Conservation (phyloP, 1,284 basidiomycete genomes). For the Cronartium quercuum region DNA sequence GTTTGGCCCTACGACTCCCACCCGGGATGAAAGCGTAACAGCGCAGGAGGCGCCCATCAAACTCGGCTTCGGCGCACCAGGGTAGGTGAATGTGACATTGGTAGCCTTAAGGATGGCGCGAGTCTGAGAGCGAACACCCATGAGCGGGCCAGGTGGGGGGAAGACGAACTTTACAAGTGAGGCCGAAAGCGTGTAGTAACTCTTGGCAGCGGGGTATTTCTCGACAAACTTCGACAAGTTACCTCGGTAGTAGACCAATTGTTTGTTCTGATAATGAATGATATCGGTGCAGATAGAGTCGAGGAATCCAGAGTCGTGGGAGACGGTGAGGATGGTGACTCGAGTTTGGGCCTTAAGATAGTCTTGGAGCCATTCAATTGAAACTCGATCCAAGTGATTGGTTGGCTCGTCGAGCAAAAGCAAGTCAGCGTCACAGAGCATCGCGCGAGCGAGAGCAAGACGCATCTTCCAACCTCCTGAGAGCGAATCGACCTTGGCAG, state of each 20-base stretch:
- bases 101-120: conserved; percentile 91
- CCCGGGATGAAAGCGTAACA: conserved; percentile 67
- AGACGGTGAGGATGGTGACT: conserved; percentile 88
- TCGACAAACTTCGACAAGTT: conserved; percentile 89
- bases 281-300: conserved; percentile 97
- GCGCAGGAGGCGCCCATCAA: conserved; percentile 84
- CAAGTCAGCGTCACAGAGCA: conserved; percentile 92
- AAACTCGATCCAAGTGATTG: conserved; percentile 65
- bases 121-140: conserved; percentile 95
- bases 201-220: conserved; percentile 86
- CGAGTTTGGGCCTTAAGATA: conserved; percentile 74
- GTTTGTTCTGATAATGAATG: conserved; percentile 91
- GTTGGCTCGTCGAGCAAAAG: conserved; percentile 87
- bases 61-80: conserved; percentile 74
- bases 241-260: conserved; percentile 90
- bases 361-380: conserved; percentile 83
- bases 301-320: conserved; percentile 96
- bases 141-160: conserved; percentile 89
- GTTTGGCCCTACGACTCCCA: conserved; percentile 84
- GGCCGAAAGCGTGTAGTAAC: conserved; percentile 93
- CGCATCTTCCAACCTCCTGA: conserved; percentile 99
- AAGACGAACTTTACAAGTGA: conserved; percentile 94
- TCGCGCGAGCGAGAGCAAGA: conserved; percentile 76
- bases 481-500: conserved; percentile 76
- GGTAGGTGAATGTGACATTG: conserved; percentile 91